Conservation (phyloP, 2,329 filamentous ascomycete species). For the Cladosporium sp. region DNA sequence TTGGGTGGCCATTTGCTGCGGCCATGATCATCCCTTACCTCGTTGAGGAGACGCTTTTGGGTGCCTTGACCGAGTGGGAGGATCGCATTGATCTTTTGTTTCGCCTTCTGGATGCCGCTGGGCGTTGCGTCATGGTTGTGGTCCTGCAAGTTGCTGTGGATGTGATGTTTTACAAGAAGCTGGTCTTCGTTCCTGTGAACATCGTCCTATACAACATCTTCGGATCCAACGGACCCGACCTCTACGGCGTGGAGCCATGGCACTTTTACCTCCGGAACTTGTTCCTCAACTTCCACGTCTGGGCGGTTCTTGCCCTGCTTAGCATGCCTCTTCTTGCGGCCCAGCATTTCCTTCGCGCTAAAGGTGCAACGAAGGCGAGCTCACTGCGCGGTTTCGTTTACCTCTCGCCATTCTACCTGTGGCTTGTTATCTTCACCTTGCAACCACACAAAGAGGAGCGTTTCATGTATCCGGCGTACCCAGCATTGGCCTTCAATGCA, state of each 20-base stretch:
- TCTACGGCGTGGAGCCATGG: constrained; percentile 96
- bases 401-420: constrained; percentile 83
- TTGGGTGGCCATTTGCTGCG: constrained; percentile 93
- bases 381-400: constrained; percentile 73
- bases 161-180: constrained; percentile 82
- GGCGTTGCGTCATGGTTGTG: constrained; percentile 63
- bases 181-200: constrained; percentile 77
- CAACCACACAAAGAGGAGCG: constrained; percentile 97
- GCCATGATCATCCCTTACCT: constrained; percentile 78
- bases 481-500: constrained; percentile 82
- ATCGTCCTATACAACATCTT: constrained; percentile 97
- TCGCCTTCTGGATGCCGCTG: constrained; percentile 62
- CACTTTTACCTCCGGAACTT: constrained; percentile 93
- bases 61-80: constrained; percentile 35
- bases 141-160: constrained; percentile 68
- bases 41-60: constrained; percentile 65
- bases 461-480: constrained; percentile 97
- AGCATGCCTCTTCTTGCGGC: constrained; percentile 70
- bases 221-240: constrained; percentile 67
- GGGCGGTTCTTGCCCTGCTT: constrained; percentile 75
- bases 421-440: constrained; percentile 83
- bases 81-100: constrained; percentile 51
- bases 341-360: constrained; percentile 57
- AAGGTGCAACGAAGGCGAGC: constrained; percentile 60
- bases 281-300: constrained; percentile 89